phyloP scores from a whole-genome alignment of 208 protist species.

The Polymyxa betae region DNA sequence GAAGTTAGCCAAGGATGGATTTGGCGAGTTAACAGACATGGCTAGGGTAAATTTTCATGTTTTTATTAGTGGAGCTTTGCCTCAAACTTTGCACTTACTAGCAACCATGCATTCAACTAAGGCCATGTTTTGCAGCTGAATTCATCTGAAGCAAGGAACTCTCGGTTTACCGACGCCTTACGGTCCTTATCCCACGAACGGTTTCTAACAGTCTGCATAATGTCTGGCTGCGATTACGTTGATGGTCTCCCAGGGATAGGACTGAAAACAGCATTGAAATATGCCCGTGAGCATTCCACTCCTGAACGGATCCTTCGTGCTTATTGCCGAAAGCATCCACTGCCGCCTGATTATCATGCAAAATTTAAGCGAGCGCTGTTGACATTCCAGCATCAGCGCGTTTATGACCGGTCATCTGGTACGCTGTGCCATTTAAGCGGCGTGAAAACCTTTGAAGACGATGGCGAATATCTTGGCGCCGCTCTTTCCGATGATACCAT shows the following conservation, averaged over 20 bases:
- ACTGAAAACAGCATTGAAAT: slow-evolving; percentile 85
- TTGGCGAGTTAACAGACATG: not conserved
- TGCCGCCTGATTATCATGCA: slow-evolving; percentile 27
- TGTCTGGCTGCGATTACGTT: slow-evolving; percentile 96
- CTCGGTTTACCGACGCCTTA: not conserved
- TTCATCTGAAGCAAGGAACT: too few relatives aligned
- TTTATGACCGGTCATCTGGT: slow-evolving; percentile 1
- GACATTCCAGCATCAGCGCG: slow-evolving; percentile 56
- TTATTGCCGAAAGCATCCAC: not conserved
- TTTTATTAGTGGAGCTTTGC: too few relatives aligned
- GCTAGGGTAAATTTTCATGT: not conserved
- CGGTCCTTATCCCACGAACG: not conserved
- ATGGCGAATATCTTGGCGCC: not conserved
- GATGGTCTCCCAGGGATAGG: slow-evolving; percentile 84
- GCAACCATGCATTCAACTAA: too few relatives aligned
- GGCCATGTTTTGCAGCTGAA: too few relatives aligned
- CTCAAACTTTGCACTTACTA: too few relatives aligned
- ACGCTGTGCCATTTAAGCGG: slow-evolving; percentile 44
- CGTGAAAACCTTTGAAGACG: not conserved
- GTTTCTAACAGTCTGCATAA: slow-evolving; percentile 79
- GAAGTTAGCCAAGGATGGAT: not conserved
- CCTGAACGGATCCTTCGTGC: not conserved
- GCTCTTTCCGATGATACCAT: not conserved
- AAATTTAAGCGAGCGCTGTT: slow-evolving; percentile 46
- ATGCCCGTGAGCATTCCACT: slow-evolving; percentile 68